Percentiles rank a stretch among this genome's conserved stretches.
Evolutionary conservation across 2,329 filamentous ascomycete species (phyloP).

Genomic region (Phaeomoniella chlamydospora): DNA sequence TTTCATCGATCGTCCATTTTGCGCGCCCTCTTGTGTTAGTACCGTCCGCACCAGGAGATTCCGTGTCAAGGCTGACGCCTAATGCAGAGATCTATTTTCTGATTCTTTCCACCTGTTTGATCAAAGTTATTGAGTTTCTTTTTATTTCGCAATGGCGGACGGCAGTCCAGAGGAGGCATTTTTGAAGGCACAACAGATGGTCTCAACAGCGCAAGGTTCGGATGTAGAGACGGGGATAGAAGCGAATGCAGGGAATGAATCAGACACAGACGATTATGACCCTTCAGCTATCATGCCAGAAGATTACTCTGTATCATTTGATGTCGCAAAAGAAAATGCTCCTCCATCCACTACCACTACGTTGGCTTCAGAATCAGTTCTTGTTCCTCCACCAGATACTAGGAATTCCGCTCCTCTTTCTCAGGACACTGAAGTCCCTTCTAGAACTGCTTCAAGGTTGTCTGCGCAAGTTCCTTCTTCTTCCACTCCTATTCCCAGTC

Average conservation of each 20-base stretch:
- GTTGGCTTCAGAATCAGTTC: not conserved
- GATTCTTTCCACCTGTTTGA: no score
- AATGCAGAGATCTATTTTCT: no score
- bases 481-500: slow-evolving; percentile 22
- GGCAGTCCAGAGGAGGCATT: slow-evolving; percentile 39
- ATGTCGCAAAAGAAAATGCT: slow-evolving; percentile 5
- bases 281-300: slow-evolving; percentile 32
- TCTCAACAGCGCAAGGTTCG: slow-evolving; percentile 21
- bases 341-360: slow-evolving; percentile 1
- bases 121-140: no score
- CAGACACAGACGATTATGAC: slow-evolving; percentile 41
- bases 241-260: slow-evolving; percentile 39
- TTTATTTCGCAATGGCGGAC: slow-evolving; percentile 28
- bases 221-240: slow-evolving; percentile 22
- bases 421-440: slow-evolving; percentile 15
- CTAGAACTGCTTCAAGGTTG: slow-evolving; percentile 13
- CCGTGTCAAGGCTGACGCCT: no score
- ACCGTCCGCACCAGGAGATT: no score
- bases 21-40: no score
- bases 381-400: not conserved
- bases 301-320: slow-evolving; percentile 17
- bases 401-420: not conserved
- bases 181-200: slow-evolving; percentile 31
- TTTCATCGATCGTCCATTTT: no score
- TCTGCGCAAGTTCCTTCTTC: slow-evolving; percentile 9